Evolutionary conservation across 495 filamentous ascomycete species (phyloP), one percentile per base, ranked within the genome.

Genomic region (Trichocladium antarcticum): DNA sequence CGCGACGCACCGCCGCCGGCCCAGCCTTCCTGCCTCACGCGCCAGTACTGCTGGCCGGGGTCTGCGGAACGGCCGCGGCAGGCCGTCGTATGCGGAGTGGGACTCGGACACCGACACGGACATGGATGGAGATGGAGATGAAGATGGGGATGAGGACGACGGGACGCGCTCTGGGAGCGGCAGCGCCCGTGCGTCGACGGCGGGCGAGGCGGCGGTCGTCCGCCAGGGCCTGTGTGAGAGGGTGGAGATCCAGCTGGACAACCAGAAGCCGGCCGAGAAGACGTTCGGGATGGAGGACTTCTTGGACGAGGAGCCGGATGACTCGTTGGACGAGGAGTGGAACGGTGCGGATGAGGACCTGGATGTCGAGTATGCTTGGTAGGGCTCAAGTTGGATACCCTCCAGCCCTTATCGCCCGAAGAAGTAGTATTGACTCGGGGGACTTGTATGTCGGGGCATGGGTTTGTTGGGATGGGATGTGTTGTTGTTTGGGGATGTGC

Each of bases 241-340:
- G 29, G 87, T 95, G n/a, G 76, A 79, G 37, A 74, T 95, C 37
- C 70, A 78, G 16, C 83, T 95, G 43, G 89, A 94, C 58, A 90
- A 93, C 61, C 78, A 84, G 56, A 79, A 87, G 37, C 84, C 83
- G 16, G 74, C 69, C 1, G 89, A 92, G 55, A 71, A 68, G n/a
- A 81, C 82, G 35, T 84, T 75, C 54, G 76, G 74, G 17, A 88
- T 90, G 67, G 74, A 74, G 10, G 85, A 95, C 57, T 95, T 95
- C 59, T 59, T 93, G 3, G 86, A 92, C 53, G 82, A 86, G 47
- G 57, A 65, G 1, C 19, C 22, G 50, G 80, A 80, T 4, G 84
- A 90, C 16, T 29, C 38, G 1, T 65, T 60, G 50, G 85, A 87
- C 49, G 57, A 65, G n/a, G 87, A 93, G 44, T 94, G 87, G 87